These are phyloP conservation scores for Vinca minor DNA, from an alignment of 257 asterid genomes.

Conservation along the genomic window DNA sequence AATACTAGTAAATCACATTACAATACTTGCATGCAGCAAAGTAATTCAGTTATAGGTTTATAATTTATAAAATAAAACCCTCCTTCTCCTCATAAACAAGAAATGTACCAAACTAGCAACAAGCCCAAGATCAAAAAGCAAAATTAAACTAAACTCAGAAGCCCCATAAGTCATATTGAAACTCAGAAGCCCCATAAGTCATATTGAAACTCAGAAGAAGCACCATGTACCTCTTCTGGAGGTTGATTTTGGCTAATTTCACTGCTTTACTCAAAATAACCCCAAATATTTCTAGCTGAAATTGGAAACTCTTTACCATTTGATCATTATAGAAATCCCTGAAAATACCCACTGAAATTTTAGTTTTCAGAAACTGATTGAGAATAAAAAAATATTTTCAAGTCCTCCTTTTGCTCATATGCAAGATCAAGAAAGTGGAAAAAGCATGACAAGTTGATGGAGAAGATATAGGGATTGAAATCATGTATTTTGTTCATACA, in stretches of 20 bases:
- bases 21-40: conserved; percentile 2
- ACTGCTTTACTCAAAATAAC: not conserved
- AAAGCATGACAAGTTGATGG: too few relatives aligned
- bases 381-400: too few relatives aligned
- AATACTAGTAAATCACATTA: too few relatives aligned
- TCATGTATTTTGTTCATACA: too few relatives aligned
- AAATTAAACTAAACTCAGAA: not conserved
- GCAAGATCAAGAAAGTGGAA: too few relatives aligned
- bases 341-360: not conserved
- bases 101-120: not conserved
- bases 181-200: too few relatives aligned
- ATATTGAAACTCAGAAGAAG: not conserved
- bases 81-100: not conserved
- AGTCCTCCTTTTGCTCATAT: too few relatives aligned
- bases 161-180: too few relatives aligned
- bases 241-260: not conserved
- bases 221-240: not conserved
- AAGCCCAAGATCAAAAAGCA: not conserved
- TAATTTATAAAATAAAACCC: not conserved
- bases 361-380: not conserved
- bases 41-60: not conserved
- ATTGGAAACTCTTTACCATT: not conserved
- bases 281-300: not conserved
- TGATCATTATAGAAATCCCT: not conserved
- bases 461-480: too few relatives aligned